Percentiles rank a stretch among this genome's conserved stretches.
Evolutionary conservation across 176 grass and related monocot species (phyloP).

Genomic region (Aegilops tauschii): DNA sequence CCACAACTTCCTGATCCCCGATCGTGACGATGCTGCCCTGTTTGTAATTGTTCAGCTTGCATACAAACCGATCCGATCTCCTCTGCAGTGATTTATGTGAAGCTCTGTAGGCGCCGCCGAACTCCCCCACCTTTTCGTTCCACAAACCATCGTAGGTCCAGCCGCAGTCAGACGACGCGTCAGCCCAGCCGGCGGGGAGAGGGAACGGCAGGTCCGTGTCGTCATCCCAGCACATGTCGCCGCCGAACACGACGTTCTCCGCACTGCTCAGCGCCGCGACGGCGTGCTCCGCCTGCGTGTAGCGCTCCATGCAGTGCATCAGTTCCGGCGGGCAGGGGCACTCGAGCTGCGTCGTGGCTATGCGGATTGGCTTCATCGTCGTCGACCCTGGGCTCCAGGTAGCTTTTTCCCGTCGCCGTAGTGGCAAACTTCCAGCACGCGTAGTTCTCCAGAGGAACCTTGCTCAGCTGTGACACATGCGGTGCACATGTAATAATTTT

Average conservation of each 20-base stretch:
- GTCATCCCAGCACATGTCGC: conserved; percentile 27
- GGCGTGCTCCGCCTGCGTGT: not conserved
- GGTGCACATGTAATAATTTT: not conserved
- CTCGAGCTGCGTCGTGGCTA: not conserved
- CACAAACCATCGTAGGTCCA: not conserved
- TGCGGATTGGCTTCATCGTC: not conserved
- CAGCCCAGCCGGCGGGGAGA: not conserved
- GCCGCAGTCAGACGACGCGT: not conserved
- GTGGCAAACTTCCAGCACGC: not conserved
- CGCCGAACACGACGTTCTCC: conserved; percentile 16
- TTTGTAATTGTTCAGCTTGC: not conserved
- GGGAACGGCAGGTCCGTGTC: not conserved
- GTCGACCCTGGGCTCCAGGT: not conserved
- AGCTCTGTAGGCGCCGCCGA: not conserved
- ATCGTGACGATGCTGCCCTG: too few species aligned
- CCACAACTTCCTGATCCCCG: too few species aligned
- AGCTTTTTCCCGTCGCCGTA: not conserved
- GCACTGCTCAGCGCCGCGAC: not conserved
- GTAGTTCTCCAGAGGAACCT: not conserved
- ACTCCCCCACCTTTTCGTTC: not conserved
- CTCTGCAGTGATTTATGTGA: fast-evolving
- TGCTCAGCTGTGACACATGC: not conserved
- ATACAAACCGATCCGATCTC: conserved; percentile 1
- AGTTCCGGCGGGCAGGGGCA: not conserved
- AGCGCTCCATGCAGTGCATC: conserved; percentile 3